Evolutionary conservation across 768 basidiomycete genomes (phyloP).

Genomic region (Boletus reticuloceps): DNA sequence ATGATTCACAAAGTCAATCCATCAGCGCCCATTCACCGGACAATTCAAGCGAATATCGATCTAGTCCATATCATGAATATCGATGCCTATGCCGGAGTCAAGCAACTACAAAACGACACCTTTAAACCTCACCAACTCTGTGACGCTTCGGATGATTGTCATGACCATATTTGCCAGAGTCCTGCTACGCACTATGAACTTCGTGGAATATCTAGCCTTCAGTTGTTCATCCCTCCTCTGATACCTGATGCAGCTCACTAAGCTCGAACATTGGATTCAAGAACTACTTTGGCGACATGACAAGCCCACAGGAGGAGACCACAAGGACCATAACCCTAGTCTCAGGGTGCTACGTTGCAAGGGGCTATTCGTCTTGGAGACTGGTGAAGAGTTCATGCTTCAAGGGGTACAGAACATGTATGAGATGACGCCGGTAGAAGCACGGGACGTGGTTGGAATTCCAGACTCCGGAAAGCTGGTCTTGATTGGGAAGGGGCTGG

Average conservation of each 20-base stretch:
- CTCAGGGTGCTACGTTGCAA: constrained; percentile 84
- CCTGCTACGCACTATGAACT: constrained; percentile 59
- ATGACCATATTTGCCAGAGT: constrained; percentile 33
- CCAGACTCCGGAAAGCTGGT: constrained; percentile 77
- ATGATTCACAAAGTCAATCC: constrained; percentile 78
- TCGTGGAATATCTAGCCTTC: constrained; percentile 81
- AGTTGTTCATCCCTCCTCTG: constrained; percentile 65
- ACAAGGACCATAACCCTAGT: constrained; percentile 6
- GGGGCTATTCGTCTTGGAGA: constrained; percentile 62
- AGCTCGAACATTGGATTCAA: constrained; percentile 80
- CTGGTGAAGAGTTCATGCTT: constrained; percentile 65
- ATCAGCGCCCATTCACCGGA: constrained; percentile 68
- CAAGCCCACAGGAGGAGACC: constrained; percentile 37
- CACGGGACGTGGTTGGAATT: constrained; percentile 41
- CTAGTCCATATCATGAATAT: constrained; percentile 76
- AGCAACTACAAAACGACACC: constrained; percentile 22
- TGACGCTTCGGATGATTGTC: constrained; percentile 28
- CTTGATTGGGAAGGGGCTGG: constrained; percentile 81
- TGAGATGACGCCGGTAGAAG: constrained; percentile 59
- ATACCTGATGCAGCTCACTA: constrained; percentile 42
- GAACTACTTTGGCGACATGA: constrained; percentile 77
- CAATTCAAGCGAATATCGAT: constrained; percentile 70
- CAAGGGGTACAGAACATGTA: constrained; percentile 93
- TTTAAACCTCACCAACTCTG: constrained; percentile 32
- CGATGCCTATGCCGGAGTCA: constrained; percentile 65